Evolutionary conservation across 1,139 yeast genomes (phyloP).

Genomic region (Saccharomyces hybrid): DNA sequence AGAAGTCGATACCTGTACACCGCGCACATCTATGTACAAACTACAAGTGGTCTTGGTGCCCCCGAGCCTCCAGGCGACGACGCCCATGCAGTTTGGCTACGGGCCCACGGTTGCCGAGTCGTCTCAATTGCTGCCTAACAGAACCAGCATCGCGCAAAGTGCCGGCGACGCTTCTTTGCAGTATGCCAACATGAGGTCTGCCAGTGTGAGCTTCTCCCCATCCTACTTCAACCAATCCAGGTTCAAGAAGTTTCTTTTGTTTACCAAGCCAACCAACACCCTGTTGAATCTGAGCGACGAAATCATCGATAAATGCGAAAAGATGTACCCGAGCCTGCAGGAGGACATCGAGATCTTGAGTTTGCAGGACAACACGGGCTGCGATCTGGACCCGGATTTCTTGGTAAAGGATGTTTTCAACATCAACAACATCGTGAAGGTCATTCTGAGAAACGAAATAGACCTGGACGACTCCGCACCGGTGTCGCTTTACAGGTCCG

Average conservation of each 20-base stretch:
- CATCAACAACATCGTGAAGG: constrained; percentile 45
- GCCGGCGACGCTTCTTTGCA: constrained; percentile 3
- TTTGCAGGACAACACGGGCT: constrained; percentile 54
- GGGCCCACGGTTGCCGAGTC: constrained; percentile 4
- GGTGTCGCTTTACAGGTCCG: constrained; percentile 13
- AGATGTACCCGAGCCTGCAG: constrained; percentile 48
- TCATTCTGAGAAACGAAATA: constrained; percentile 41
- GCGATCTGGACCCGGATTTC: constrained; percentile 76
- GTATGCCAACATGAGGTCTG: neutral
- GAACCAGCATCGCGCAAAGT: neutral
- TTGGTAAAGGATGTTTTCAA: constrained; percentile 53
- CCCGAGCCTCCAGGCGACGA: constrained; percentile 14
- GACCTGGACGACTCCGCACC: constrained; percentile 15
- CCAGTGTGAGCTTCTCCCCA: neutral
- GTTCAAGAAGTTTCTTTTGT: constrained; percentile 50
- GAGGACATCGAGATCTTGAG: constrained; percentile 43
- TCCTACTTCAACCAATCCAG: constrained; percentile 13
- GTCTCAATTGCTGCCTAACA: constrained; percentile 7
- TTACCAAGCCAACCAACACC: constrained; percentile 42
- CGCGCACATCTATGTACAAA: constrained; percentile 17
- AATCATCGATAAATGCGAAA: constrained; percentile 43
- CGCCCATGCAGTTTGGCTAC: constrained; percentile 2
- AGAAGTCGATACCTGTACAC: neutral
- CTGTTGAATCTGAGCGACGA: constrained; percentile 45
- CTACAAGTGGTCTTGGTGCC: constrained; percentile 25